phyloP scores from a whole-genome alignment of 176 grass and related monocot species.

The Saccharum officinarum region DNA sequence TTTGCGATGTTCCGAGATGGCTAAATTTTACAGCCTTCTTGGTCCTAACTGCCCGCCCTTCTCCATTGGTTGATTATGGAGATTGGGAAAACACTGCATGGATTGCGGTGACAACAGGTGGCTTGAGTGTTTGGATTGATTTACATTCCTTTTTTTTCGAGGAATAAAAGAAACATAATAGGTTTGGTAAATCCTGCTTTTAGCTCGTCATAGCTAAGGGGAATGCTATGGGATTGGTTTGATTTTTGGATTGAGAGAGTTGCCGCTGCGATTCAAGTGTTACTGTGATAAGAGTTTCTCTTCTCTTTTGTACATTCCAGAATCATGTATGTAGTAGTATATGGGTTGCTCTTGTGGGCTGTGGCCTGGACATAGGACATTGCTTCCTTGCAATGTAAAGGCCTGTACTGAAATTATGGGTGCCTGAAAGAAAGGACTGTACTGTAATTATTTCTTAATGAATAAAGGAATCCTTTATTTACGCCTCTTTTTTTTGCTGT shows the following conservation, averaged over 20 bases:
- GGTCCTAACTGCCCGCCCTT: background rate
- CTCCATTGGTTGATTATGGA: conserved; percentile 14
- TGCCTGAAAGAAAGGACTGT: background rate
- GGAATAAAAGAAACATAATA: background rate
- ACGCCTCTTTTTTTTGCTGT: background rate
- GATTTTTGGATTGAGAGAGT: background rate
- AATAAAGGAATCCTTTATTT: background rate
- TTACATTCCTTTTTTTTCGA: background rate
- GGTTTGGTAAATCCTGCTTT: background rate
- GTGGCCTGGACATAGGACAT: background rate
- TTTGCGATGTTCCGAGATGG: conserved; percentile 12
- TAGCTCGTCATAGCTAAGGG: background rate
- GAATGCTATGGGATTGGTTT: conserved; percentile 5
- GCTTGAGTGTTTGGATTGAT: conserved; percentile 8
- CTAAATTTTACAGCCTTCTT: conserved; percentile 41
- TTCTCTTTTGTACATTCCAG: conserved; percentile 1
- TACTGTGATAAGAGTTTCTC: background rate
- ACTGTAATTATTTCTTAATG: background rate
- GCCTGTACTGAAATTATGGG: background rate
- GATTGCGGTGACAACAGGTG: conserved; percentile 11
- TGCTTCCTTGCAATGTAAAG: conserved; percentile 3
- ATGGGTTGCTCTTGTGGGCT: background rate
- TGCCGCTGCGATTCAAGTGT: background rate
- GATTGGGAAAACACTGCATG: background rate
- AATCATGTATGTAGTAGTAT: background rate